Evolutionary conservation across 1,284 basidiomycete genomes (phyloP).

Genomic region (Tremellales sp.): DNA sequence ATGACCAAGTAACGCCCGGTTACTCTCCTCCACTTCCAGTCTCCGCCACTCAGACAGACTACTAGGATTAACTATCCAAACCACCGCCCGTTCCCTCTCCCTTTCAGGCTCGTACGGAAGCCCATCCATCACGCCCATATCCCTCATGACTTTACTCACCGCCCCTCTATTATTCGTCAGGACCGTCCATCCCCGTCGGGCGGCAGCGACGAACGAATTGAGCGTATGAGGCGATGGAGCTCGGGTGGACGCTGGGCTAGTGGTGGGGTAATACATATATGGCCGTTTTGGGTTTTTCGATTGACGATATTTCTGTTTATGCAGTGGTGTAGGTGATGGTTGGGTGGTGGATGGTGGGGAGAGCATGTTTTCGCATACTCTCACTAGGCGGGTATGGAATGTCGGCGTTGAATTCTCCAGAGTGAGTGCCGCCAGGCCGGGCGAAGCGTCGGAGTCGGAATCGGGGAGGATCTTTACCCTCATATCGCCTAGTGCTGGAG

Average conservation of each 20-base stretch:
- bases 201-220: constrained; percentile 28
- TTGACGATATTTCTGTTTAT: background rate
- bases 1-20: constrained; percentile 8
- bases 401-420: background rate
- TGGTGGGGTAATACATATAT: background rate
- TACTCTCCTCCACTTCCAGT: constrained; percentile 32
- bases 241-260: constrained; percentile 4
- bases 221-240: constrained; percentile 38
- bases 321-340: background rate
- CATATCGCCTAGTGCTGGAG: constrained; percentile 22
- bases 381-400: background rate
- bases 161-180: constrained; percentile 45
- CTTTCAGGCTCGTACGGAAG: constrained; percentile 13
- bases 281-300: background rate
- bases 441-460: background rate
- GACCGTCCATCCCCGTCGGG: constrained; percentile 30
- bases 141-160: constrained; percentile 38
- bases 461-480: constrained; percentile 22
- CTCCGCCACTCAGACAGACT: constrained; percentile 43
- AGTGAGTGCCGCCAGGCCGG: background rate
- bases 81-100: constrained; percentile 10
- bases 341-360: background rate
- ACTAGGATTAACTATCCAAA: constrained; percentile 44
- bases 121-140: constrained; percentile 37
- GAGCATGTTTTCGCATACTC: background rate